A percentile compares a stretch with the other conserved stretches of the same genome.
Conservation (phyloP, 2,329 filamentous ascomycete genomes). For the Fusarium dimerum region DNA sequence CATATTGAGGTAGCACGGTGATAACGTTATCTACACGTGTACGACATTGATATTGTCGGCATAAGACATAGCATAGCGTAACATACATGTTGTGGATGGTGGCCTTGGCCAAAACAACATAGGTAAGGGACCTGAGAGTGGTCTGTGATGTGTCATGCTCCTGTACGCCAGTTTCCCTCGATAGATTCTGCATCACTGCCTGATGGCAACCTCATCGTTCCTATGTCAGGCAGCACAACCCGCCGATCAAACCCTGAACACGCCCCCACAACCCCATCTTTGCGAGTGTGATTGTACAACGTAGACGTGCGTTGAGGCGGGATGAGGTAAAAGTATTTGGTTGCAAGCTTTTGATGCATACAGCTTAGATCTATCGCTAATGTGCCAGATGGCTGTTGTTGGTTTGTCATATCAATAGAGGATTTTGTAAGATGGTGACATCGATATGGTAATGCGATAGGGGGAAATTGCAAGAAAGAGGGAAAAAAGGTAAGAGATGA, state of each 20-base stretch:
- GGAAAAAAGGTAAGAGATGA: too few relatives aligned
- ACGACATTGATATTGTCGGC: not conserved
- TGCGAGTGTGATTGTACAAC: not conserved
- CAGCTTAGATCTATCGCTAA: too few relatives aligned
- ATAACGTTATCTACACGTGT: not conserved
- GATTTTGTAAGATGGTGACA: too few relatives aligned
- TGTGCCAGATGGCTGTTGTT: too few relatives aligned
- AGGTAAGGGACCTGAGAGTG: slow-evolving; percentile 27
- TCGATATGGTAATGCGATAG: too few relatives aligned
- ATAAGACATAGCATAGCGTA: not conserved
- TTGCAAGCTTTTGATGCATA: too few relatives aligned
- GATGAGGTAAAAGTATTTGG: too few relatives aligned
- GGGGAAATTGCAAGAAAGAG: too few relatives aligned
- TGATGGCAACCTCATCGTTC: slow-evolving; percentile 29
- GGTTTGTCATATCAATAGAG: too few relatives aligned
- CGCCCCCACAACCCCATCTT: not conserved
- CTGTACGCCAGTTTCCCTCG: slow-evolving; percentile 20
- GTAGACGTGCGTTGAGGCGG: too few relatives aligned
- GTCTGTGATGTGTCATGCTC: slow-evolving; percentile 29
- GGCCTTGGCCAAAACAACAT: too few relatives aligned
- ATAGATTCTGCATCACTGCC: slow-evolving; percentile 30
- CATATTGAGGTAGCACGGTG: not conserved
- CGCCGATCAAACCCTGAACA: not conserved
- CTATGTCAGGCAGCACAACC: slow-evolving; percentile 13
- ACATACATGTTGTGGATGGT: too few relatives aligned